Conservation (phyloP, 2,329 filamentous ascomycete genomes). For the Cladophialophora bantiana region DNA sequence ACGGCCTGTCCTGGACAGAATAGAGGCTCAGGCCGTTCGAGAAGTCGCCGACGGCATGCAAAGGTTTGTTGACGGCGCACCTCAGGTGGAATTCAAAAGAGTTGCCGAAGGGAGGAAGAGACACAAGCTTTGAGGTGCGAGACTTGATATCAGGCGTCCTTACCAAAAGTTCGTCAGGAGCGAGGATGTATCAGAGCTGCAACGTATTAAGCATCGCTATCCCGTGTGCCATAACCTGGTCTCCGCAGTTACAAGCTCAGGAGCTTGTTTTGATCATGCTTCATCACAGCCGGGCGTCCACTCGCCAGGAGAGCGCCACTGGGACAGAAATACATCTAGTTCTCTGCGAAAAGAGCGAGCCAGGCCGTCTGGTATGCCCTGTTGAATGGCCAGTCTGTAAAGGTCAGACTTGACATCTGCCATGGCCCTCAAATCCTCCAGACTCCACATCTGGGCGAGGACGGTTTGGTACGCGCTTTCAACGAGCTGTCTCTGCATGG, state of each 20-base stretch:
- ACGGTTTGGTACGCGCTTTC: slow-evolving; percentile 14
- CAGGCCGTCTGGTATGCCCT: slow-evolving; percentile 11
- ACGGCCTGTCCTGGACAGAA: slow-evolving; percentile 71
- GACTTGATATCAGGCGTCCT: background rate
- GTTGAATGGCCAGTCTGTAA: background rate
- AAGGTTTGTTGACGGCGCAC: slow-evolving; percentile 77
- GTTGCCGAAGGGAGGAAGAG: slow-evolving; percentile 87
- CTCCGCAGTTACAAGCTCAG: background rate
- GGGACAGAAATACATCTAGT: slow-evolving; percentile 3
- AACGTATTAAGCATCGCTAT: no score
- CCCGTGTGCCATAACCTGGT: no score
- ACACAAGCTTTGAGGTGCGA: slow-evolving; percentile 76
- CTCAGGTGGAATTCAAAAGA: slow-evolving; percentile 87
- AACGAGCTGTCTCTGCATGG: slow-evolving; percentile 13
- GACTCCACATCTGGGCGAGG: slow-evolving; percentile 7
- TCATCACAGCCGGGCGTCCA: background rate
- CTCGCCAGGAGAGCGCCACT: background rate
- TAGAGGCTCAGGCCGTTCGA: slow-evolving; percentile 78
- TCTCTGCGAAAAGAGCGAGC: slow-evolving; percentile 7
- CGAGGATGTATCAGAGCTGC: background rate
- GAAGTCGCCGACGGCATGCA: slow-evolving; percentile 89
- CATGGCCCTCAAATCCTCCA: slow-evolving; percentile 15
- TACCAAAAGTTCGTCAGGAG: no score
- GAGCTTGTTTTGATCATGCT: background rate
- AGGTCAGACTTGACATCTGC: slow-evolving; percentile 10